Conservation (phyloP, 345 rosid genomes). For the Gossypium bickii region DNA sequence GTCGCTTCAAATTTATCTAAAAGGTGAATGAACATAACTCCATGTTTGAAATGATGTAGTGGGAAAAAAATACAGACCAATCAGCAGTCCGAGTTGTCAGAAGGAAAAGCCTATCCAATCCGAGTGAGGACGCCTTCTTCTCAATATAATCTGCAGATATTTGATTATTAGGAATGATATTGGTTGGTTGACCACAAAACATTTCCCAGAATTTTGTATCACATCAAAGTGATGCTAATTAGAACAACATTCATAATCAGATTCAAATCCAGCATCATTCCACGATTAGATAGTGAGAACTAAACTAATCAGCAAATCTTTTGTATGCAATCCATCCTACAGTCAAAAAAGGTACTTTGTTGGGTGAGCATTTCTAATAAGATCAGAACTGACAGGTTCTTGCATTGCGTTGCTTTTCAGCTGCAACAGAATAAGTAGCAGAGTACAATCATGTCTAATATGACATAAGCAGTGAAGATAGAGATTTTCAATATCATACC, state of each 20-base stretch:
- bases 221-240: neutral
- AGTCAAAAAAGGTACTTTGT: neutral
- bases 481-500: constrained; percentile 37
- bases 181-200: neutral
- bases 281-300: neutral
- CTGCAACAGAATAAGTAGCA: neutral
- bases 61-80: constrained; percentile 45
- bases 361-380: neutral
- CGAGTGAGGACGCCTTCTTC: constrained; percentile 78
- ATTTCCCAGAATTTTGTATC: neutral
- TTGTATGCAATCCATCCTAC: neutral
- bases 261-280: neutral
- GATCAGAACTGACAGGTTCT: neutral
- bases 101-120: constrained; percentile 70
- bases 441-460: neutral
- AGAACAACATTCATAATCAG: neutral
- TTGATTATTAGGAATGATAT: constrained; percentile 3
- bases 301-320: neutral
- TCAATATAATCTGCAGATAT: constrained; percentile 67
- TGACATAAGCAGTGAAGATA: neutral
- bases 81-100: constrained; percentile 91
- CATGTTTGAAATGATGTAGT: neutral
- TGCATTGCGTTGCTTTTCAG: neutral
- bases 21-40: neutral
- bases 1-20: neutral